Percentiles rank a stretch among this genome's conserved stretches.
Conservation (phyloP, 257 asterid species). For the Buddleja alternifolia region DNA sequence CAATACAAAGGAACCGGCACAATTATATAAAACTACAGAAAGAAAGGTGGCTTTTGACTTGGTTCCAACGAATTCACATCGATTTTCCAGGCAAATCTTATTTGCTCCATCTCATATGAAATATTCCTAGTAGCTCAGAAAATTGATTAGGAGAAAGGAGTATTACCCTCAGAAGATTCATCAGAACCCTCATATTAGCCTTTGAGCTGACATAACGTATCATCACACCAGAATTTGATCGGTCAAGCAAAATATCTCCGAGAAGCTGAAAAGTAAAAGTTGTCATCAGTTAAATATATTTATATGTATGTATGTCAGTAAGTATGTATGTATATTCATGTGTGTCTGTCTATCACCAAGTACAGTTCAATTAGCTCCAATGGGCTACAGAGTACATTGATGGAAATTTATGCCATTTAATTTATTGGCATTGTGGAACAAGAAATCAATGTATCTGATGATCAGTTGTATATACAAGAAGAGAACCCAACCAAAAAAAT, state of each 20-base stretch:
- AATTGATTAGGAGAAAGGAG: neutral
- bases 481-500: neutral
- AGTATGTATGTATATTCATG: neutral
- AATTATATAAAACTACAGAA: too few species aligned
- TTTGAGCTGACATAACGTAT: slow-evolving; percentile 76
- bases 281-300: slow-evolving; percentile 8
- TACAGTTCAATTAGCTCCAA: neutral
- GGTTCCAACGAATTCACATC: too few species aligned
- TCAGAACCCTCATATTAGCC: slow-evolving; percentile 69
- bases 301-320: too few species aligned
- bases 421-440: too few species aligned
- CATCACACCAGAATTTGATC: slow-evolving; percentile 80
- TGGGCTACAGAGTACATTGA: too few species aligned
- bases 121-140: too few species aligned
- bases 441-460: too few species aligned
- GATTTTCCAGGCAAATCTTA: too few species aligned
- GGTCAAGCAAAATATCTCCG: slow-evolving; percentile 89
- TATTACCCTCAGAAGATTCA: slow-evolving; percentile 92
- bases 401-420: too few species aligned
- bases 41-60: too few species aligned
- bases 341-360: neutral
- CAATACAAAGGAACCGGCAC: too few species aligned
- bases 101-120: too few species aligned
- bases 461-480: neutral
- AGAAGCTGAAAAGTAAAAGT: slow-evolving; percentile 56